Evolutionary conservation across 2,329 filamentous ascomycete genomes (phyloP).

Genomic region (Epichloe amarillans): DNA sequence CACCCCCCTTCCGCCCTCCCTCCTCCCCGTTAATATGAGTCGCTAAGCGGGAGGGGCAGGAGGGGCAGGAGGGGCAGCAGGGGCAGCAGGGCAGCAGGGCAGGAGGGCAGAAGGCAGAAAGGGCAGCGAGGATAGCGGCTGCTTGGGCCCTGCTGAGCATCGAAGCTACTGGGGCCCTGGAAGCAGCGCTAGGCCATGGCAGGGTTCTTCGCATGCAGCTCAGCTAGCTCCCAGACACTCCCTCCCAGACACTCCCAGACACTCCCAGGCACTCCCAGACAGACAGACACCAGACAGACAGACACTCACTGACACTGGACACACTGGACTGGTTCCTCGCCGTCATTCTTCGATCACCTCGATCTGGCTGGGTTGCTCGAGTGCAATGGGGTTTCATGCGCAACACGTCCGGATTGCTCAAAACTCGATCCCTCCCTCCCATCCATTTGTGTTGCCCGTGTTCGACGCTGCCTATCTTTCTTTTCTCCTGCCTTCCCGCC

Average conservation of each 20-base stretch:
- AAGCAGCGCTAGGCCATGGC: constrained; percentile 6
- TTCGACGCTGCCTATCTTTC: too few species aligned
- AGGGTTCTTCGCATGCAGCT: constrained; percentile 6
- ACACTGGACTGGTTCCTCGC: background rate
- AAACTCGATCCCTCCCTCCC: constrained; percentile 16
- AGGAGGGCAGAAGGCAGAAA: background rate
- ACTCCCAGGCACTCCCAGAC: too few species aligned
- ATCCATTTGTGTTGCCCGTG: background rate
- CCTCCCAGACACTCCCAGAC: too few species aligned
- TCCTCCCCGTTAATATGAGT: too few species aligned
- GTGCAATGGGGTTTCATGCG: constrained; percentile 16
- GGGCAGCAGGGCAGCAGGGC: background rate
- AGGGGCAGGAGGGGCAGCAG: background rate
- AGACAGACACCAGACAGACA: background rate
- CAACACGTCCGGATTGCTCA: constrained; percentile 16
- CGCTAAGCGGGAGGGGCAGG: too few species aligned
- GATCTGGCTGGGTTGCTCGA: constrained; percentile 12
- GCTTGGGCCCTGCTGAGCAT: background rate
- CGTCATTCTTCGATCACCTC: constrained; percentile 20
- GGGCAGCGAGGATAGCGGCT: background rate
- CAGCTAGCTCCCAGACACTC: constrained; percentile 3
- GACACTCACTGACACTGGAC: background rate
- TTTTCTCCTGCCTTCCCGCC: too few species aligned
- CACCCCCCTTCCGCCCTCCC: too few species aligned
- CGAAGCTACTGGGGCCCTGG: constrained; percentile 6